Base-by-base conservation (phyloP, 2,329 filamentous ascomycete genomes). In the Mariannaea elegans region DNA sequence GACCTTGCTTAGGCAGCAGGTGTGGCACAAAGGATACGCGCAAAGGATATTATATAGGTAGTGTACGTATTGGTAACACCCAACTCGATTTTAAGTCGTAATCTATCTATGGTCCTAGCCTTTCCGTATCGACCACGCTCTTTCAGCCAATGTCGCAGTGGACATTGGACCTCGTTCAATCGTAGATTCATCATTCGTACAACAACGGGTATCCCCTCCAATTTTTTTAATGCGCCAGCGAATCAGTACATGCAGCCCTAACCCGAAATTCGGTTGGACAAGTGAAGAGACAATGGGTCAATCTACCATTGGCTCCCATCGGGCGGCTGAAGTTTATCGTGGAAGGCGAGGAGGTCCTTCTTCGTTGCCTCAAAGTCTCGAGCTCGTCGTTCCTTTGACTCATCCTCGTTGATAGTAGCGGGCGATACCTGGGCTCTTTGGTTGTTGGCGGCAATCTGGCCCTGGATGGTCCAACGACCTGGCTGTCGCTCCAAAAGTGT, bases 321-420 rank as follows among this genome's bases (percentile, higher is more conserved):
- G 45, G 49, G 38, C 29, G 44, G 55, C 19, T 61, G 59, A 23
- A 71, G 58, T 38, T 70, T 61, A 23, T 67, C 70, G 53, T 76
- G 75, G 29, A 75, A 75, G 45, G 75, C 75, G 14, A 81, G 76
- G 14, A 86, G 73, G 31, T 82, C 76, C 59, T 70, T 73, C 77
- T 86, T 86, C 24, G 76, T 77, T 32, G 77, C 76, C 51, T 82
- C 81, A 36, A 85, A 75, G 44, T 80, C 77, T 59, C 71, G 72
- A 14, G 72, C 72, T 36, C 76, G 73, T 58, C 73, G 71, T 44
- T 77, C 77, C 44, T 74, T 71, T 58, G 74, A 69, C 34, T 72
- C 63, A 16, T 74, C 57, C 12, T 66, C 68, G 21, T 50, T 65
- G 16, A 41, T 54, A 14, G 42, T 53, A 14, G 59, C 32, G 14